These are phyloP conservation scores for Paramecium octaurelia DNA, from an alignment of 73 alveolate species.

Conservation along the genomic window DNA sequence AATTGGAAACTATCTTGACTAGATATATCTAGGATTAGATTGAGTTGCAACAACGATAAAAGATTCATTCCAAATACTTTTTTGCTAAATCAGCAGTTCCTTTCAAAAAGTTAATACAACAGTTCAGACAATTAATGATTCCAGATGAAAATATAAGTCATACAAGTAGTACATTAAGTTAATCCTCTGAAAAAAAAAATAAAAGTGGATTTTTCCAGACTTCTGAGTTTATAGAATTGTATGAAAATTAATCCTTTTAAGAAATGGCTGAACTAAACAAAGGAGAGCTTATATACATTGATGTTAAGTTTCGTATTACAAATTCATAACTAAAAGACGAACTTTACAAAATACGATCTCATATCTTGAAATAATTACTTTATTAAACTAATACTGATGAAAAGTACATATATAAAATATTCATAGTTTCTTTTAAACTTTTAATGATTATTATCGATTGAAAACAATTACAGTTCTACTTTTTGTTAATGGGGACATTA, in stretches of 20 bases:
- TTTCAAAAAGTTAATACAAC: neutral
- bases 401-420: neutral
- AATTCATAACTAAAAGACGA: neutral
- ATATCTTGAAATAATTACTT: neutral
- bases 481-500: constrained; percentile 26
- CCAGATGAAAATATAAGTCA: neutral
- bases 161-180: neutral
- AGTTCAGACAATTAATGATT: neutral
- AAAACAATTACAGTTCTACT: neutral
- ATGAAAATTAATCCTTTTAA: neutral
- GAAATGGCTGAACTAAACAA: neutral
- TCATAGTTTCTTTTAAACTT: neutral
- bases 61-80: neutral
- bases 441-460: neutral
- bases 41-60: neutral
- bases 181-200: neutral
- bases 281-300: constrained; percentile 34
- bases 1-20: neutral
- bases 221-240: neutral
- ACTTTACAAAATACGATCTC: neutral
- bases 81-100: neutral
- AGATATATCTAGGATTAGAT: neutral
- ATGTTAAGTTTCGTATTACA: neutral
- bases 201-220: neutral
- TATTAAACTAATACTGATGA: neutral